Evolutionary conservation across 2,329 filamentous ascomycete genomes (phyloP), one percentile per base, ranked within the genome.

Genomic region (Fusarium annulatum): DNA sequence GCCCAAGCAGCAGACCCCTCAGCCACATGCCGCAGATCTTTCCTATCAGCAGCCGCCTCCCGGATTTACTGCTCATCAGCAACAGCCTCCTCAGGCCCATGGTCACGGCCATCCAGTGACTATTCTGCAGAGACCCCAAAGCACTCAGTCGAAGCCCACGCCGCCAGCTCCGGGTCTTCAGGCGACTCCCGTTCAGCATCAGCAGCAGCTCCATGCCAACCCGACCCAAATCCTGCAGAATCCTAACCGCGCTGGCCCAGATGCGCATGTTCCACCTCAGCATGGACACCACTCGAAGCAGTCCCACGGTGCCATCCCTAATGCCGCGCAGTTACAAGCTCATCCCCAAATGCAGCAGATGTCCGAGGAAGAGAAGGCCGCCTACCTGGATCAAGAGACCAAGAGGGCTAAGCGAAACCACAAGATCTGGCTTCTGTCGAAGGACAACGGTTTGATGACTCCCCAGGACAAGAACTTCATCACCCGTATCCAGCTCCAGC

Each of bases 391-490:
- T 73, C 95, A 97, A 81, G 96, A 99, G 82, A 95, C 95, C 1
- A 96, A 95, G 83, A 91, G 96, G 57, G 95, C 96, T 10, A 99
- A 99, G 87, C 91, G 96, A 46, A 98, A 99, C 80, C 96, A 98
- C 85, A 99, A 99, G 86, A 98, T 99, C 71, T 96, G 95, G 84
- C 87, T 97, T 46, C 85, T 98, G 60, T 97, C 94, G 30, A 95
- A 94, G 84, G 95, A 97, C 78, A 99, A 99, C 79, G 96, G 96
- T 30, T 85, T 99, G 69, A 99, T 99, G 96, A 99, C 96, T 8
- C 96, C 96, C 1, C 96, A 98, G 80, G 96, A 99, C 84, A 99
- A 99, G 87, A 99, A 98, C 81, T 99, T 98, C 83, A 97, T 99
- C 75, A 98, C 96, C 9, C 92, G 96, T 23, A 99, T 99, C 74